Evolutionary conservation across 225 moss, liverwort and hornwort genomes (phyloP).

Genomic region (Physcomitrellopsis africana): DNA sequence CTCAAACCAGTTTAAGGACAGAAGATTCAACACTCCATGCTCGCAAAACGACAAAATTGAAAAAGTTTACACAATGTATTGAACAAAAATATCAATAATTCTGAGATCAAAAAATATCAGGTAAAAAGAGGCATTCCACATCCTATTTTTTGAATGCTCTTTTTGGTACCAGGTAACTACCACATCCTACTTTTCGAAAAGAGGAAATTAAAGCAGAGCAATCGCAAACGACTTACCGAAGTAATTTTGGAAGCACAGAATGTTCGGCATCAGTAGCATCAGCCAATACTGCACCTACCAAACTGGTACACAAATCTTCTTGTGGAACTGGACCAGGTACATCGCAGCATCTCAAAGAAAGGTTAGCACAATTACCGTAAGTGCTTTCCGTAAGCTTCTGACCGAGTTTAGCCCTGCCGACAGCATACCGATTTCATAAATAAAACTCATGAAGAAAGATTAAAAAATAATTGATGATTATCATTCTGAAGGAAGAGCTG

Average conservation of each 20-base stretch:
- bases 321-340: constrained; percentile 49
- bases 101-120: not conserved
- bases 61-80: constrained; percentile 3
- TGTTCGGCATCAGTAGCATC: constrained; percentile 42
- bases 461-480: constrained; percentile 9
- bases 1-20: constrained; percentile 7
- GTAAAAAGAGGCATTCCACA: not conserved
- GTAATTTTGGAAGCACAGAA: constrained; percentile 41
- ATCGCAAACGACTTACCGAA: constrained; percentile 42
- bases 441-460: constrained; percentile 24
- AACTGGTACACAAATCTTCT: constrained; percentile 57
- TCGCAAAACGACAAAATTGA: constrained; percentile 9
- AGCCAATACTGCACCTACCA: constrained; percentile 62
- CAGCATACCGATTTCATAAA: constrained; percentile 26
- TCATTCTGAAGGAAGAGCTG: constrained; percentile 15
- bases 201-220: constrained; percentile 10
- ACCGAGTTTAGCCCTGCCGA: constrained; percentile 76
- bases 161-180: too few relatives aligned
- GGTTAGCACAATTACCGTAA: constrained; percentile 57
- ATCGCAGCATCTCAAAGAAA: constrained; percentile 74
- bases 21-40: constrained; percentile 15
- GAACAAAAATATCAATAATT: not conserved
- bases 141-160: too few relatives aligned
- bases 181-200: constrained; percentile 7
- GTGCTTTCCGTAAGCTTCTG: constrained; percentile 73